Evolutionary conservation across 495 filamentous ascomycete species (phyloP).

Genomic region (Neurospora africana): DNA sequence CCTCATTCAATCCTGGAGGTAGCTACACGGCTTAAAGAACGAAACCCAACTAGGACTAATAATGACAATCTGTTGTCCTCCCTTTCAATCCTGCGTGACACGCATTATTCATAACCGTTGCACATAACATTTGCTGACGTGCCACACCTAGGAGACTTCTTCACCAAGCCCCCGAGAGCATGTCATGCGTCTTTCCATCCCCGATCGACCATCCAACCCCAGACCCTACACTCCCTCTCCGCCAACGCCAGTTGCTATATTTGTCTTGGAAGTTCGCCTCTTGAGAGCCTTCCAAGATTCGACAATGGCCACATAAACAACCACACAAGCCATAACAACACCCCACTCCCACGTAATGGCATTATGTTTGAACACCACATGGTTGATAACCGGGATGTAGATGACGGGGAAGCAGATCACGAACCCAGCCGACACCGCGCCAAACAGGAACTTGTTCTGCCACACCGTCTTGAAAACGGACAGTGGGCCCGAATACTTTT

Average conservation of each 20-base stretch:
- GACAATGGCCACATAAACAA: conserved; percentile 49
- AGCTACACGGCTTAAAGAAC: not conserved
- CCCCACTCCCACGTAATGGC: conserved; percentile 68
- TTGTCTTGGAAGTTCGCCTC: conserved; percentile 17
- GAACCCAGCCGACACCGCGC: conserved; percentile 58
- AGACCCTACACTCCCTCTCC: not conserved
- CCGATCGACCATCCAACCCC: not conserved
- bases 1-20: not conserved
- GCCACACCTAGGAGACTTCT: not conserved
- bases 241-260: not conserved
- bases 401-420: conserved; percentile 59
- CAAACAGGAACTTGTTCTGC: conserved; percentile 64
- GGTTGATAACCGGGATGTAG: conserved; percentile 61
- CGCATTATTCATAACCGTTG: not conserved
- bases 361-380: conserved; percentile 59
- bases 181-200: not conserved
- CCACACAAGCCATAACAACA: conserved; percentile 43
- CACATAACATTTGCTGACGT: not conserved
- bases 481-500: conserved; percentile 43
- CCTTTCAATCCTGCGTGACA: not conserved
- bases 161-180: not conserved
- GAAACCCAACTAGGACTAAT: not conserved
- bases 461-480: conserved; percentile 54
- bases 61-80: not conserved
- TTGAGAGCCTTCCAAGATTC: conserved; percentile 61